Base-by-base conservation (phyloP, 2,329 filamentous ascomycete species). In the Colletotrichum navitas region DNA sequence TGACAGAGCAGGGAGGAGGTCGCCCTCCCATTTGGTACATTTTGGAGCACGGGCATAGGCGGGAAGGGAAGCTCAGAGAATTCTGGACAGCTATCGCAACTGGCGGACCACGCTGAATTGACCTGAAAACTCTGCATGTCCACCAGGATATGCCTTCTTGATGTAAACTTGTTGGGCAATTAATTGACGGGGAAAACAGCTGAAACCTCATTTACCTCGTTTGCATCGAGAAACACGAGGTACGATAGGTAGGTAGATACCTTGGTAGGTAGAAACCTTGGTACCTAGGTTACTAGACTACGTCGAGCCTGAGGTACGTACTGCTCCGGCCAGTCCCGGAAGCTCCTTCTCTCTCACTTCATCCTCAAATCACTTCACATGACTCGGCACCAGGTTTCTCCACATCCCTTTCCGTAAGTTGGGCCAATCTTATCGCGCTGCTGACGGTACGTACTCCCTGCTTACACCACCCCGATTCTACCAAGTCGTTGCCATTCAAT, bases 161-260 rank as follows among this genome's bases (percentile, higher is more conserved):
- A 12, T 12, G 21, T 12, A 12, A 24, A 43, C 10, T 24, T 32
- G 26, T 5, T 11, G 12, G 10, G 18, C 5, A 45, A 6, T 16
- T 39, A 18, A 4, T 32, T 18, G 49, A 32, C 26, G 21, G 7
- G 7, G 2, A 12, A 34, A 39, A 21, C 2, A 54, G 43, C 29
- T 39, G 52, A 47, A 71, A 55, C 59, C 26, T 7, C 43, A 36
- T 59, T 52, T 32, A 59, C 18, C 3, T n/a, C 3, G 36, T 39
- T n/a, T 11, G 47, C 47, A 18, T 60, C 24, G 52, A 69, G 65
- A 68, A 71, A 55, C 65, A 54, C 24, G 43, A 32, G 45, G 36
- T 68, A 12, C 10, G 58, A 3, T 47, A 47, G 21, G 8, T 47
- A 47, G 21, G 4, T 14, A 47, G 43, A 2, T 5, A 21, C 16